Percentiles rank a stretch among this genome's conserved stretches.
Conservation (phyloP, 169 alveolate genomes). For the Sarcocystis neurona region DNA sequence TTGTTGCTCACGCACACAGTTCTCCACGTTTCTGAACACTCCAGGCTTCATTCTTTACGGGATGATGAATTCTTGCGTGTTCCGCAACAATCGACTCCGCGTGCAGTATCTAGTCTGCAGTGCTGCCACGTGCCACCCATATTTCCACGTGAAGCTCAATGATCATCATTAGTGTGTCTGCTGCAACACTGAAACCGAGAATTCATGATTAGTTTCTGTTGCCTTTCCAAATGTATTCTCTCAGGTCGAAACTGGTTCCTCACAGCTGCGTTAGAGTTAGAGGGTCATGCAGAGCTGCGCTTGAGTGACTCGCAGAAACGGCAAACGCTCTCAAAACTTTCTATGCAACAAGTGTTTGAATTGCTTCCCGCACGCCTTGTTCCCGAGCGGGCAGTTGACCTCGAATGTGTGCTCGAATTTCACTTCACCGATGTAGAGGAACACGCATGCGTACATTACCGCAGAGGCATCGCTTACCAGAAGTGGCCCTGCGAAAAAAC, state of each 20-base stretch:
- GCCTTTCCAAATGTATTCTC: background rate
- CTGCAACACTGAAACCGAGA: no score
- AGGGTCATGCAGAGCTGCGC: slow-evolving; percentile 19
- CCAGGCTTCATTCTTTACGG: no score
- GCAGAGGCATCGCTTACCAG: slow-evolving; percentile 30
- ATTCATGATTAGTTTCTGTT: background rate
- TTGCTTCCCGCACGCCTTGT: slow-evolving; percentile 33
- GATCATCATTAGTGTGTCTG: no score
- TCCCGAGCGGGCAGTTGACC: slow-evolving; percentile 34
- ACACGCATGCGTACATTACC: slow-evolving; percentile 35
- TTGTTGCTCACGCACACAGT: no score
- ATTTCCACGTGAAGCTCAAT: no score
- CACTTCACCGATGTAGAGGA: background rate
- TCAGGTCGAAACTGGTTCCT: slow-evolving; percentile 55
- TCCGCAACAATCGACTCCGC: no score
- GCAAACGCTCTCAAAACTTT: slow-evolving; percentile 25
- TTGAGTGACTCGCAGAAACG: slow-evolving; percentile 43
- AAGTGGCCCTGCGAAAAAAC: slow-evolving; percentile 8
- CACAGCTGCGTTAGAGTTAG: slow-evolving; percentile 48
- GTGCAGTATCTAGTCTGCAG: no score
- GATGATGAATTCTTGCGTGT: no score
- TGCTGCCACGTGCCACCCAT: no score
- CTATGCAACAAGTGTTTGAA: slow-evolving; percentile 32
- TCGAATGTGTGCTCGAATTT: background rate
- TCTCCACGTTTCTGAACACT: no score